Percentiles rank a stretch among this genome's conserved stretches.
phyloP scores from a whole-genome alignment of 345 rosid species.

The Moricandia moricandioides region DNA sequence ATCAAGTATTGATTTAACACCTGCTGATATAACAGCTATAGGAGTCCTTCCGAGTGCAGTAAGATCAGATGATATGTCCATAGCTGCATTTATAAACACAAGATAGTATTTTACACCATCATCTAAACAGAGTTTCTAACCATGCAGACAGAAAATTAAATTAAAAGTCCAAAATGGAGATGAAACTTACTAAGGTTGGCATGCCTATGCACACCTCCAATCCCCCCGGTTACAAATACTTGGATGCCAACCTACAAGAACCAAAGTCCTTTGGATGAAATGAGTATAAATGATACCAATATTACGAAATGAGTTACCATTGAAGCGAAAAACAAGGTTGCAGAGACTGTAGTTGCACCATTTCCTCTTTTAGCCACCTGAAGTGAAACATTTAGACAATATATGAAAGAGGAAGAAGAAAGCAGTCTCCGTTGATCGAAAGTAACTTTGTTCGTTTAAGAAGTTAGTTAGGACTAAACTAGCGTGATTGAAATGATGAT shows the following conservation, averaged over 20 bases:
- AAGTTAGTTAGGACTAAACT: no score
- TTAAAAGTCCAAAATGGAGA: background rate
- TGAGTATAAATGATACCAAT: background rate
- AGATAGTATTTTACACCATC: background rate
- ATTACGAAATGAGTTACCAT: conserved; percentile 43
- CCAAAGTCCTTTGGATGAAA: background rate
- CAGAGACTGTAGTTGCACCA: conserved; percentile 93
- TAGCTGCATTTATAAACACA: conserved; percentile 54
- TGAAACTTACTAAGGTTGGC: conserved; percentile 68
- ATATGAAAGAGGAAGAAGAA: conserved; percentile 6
- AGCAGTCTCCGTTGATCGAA: background rate
- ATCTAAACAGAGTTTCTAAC: conserved; percentile 12
- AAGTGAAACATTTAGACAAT: background rate
- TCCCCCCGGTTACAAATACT: conserved; percentile 89
- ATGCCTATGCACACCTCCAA: conserved; percentile 90
- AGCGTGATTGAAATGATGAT: no score
- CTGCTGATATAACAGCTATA: conserved; percentile 76
- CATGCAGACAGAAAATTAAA: background rate
- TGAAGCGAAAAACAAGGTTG: conserved; percentile 88
- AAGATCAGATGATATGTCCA: conserved; percentile 95
- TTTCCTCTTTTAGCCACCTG: conserved; percentile 75
- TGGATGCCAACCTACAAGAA: conserved; percentile 75
- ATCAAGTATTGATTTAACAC: conserved; percentile 86
- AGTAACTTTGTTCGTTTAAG: background rate
- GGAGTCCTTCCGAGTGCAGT: conserved; percentile 77